Percentiles rank a stretch among this genome's conserved stretches.
Evolutionary conservation across 1,139 yeast species (phyloP).

Genomic region (Pichia sp.): DNA sequence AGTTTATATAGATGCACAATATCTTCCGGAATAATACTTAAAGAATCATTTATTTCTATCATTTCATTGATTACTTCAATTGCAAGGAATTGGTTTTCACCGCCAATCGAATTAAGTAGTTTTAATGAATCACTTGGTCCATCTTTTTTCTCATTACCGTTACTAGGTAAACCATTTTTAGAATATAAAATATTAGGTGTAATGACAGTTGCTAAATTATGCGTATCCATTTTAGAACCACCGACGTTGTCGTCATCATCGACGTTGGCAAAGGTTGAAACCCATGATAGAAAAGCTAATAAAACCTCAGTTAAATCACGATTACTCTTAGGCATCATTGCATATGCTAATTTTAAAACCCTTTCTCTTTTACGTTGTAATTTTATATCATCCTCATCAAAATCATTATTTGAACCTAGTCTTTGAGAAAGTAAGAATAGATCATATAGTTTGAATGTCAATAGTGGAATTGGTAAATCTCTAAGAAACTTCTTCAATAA

Average conservation of each 20-base stretch:
- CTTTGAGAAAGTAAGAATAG: conserved; percentile 76
- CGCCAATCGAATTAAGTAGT: conserved; percentile 28
- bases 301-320: conserved; percentile 85
- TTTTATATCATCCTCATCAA: conserved; percentile 28
- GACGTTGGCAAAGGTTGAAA: conserved; percentile 87
- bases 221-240: conserved; percentile 96
- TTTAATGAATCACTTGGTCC: conserved; percentile 2
- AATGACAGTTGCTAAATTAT: conserved; percentile 89
- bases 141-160: conserved; percentile 3
- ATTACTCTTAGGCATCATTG: conserved; percentile 75
- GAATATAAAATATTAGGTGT: conserved; percentile 83
- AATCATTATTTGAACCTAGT: conserved; percentile 17
- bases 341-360: conserved; percentile 62
- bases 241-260: conserved; percentile 77
- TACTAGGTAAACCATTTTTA: conserved; percentile 26
- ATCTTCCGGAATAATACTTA: conserved; percentile 69
- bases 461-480: conserved; percentile 85
- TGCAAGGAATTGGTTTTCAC: conserved; percentile 82
- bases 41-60: conserved; percentile 76
- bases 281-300: conserved; percentile 86
- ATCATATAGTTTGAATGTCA: conserved; percentile 71
- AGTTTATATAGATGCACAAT: conserved; percentile 28
- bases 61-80: conserved; percentile 85
- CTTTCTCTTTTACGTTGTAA: conserved; percentile 38
- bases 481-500: conserved; percentile 84